Base-by-base conservation (phyloP, 2,329 filamentous ascomycete genomes). In the Aureobasidium sp. region DNA sequence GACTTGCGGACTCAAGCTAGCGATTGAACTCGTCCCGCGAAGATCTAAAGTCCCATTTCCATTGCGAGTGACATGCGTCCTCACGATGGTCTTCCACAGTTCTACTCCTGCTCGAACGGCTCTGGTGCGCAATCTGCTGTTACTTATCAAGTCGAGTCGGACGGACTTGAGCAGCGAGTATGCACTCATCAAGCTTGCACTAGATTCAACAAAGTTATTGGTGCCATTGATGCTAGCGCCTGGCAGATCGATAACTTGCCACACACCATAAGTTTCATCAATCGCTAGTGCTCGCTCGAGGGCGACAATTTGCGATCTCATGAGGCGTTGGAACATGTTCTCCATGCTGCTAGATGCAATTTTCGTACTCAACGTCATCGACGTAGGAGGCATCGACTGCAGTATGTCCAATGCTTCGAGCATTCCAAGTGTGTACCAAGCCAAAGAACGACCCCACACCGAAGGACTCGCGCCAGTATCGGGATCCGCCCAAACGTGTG, bases 361-460 rank as follows among this genome's bases (percentile, higher is more conserved):
- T 19, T 29, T 48, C 21, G n/a, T 3, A 4, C 14, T 22, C n/a
- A 38, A 11, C 6, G 7, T 21, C 10, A 8, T 27, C 7, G 1
- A 16, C 2, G n/a, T 16, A 11, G 35, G n/a, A 8, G n/a, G 3
- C 4, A 16, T 17, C 7, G 22, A 27, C 12, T 19, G 32, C n/a
- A 48, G 5, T 4, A 19, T 12, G 4, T 37, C 44, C 5, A 48
- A n/a, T 3, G 32, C 44, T 27, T 48, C 32, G 22, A 48, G 14
- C 6, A 48, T 22, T 14, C 44, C 44, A 10, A 48, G 44, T 2
- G 44, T 48, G n/a, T 48, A 48, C 44, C 44, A 48, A 5, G 44
- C 44, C 21, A 37, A 19, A 3, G 44, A 48, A 4, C 44, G 32
- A 12, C 44, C 44, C 44, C 44, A 48, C 8, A 48, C 44, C 11